A percentile compares a stretch with the other conserved stretches of the same genome.
phyloP scores from a whole-genome alignment of 306 rosid species.

The Cajanus cajan region DNA sequence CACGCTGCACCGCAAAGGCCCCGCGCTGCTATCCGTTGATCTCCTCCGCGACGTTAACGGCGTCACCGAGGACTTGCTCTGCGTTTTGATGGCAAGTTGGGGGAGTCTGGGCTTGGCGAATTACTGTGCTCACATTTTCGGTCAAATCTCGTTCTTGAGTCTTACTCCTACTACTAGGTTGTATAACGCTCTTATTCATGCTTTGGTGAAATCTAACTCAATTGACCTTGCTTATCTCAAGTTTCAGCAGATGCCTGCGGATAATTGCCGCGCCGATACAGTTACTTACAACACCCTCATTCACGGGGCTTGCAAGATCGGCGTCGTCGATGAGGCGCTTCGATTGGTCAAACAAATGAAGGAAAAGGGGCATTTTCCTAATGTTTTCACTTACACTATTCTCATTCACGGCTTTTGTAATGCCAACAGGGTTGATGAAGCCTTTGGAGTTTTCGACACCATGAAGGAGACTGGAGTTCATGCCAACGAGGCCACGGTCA shows the following conservation, averaged over 20 bases:
- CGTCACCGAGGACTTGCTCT: conserved; percentile 61
- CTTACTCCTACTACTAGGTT: conserved; percentile 65
- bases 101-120: conserved; percentile 82
- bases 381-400: conserved; percentile 75
- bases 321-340: conserved; percentile 86
- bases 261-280: conserved; percentile 72
- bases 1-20: conserved; percentile 53
- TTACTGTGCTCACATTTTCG: conserved; percentile 66
- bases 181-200: conserved; percentile 84
- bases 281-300: conserved; percentile 77
- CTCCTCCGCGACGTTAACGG: conserved; percentile 52
- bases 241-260: conserved; percentile 72
- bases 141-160: conserved; percentile 65
- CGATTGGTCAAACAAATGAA: conserved; percentile 78
- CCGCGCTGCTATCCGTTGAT: conserved; percentile 59
- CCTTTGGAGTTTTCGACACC: conserved; percentile 54
- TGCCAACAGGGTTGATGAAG: conserved; percentile 71
- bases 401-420: conserved; percentile 80
- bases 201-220: conserved; percentile 76
- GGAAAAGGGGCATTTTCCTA: conserved; percentile 57
- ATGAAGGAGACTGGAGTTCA: conserved; percentile 65
- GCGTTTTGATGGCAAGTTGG: conserved; percentile 73
- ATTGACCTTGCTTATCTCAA: conserved; percentile 81
- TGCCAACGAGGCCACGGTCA: conserved; percentile 72
- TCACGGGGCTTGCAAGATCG: conserved; percentile 76